Evolutionary conservation across 345 rosid genomes (phyloP).

Genomic region (Pugionium dolabratum): DNA sequence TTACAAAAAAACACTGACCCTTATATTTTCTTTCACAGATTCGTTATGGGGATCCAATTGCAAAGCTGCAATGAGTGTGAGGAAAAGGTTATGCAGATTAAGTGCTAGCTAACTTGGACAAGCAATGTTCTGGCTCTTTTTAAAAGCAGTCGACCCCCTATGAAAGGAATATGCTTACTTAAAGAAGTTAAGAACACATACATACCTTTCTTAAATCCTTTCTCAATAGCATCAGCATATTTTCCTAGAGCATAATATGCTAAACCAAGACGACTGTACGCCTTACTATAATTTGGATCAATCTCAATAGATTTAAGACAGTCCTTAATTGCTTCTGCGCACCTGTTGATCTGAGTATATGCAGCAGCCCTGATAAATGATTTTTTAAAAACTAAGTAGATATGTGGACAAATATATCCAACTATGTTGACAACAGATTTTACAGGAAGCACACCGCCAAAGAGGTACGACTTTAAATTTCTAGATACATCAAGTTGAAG

Average conservation of each 20-base stretch:
- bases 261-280: slow-evolving; percentile 86
- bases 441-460: slow-evolving; percentile 14
- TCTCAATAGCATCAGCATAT: slow-evolving; percentile 72
- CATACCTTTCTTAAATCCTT: slow-evolving; percentile 86
- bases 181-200: slow-evolving; percentile 2
- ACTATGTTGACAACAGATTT: slow-evolving; percentile 11
- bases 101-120: neutral
- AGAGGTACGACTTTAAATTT: neutral
- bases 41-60: slow-evolving; percentile 74
- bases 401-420: slow-evolving; percentile 10
- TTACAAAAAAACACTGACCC: slow-evolving; percentile 43
- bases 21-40: slow-evolving; percentile 72
- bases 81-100: slow-evolving; percentile 26
- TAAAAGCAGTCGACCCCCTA: slow-evolving; percentile 3
- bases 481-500: slow-evolving; percentile 4
- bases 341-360: slow-evolving; percentile 66
- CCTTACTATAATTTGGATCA: slow-evolving; percentile 79
- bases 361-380: slow-evolving; percentile 75
- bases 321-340: slow-evolving; percentile 68
- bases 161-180: slow-evolving; percentile 11
- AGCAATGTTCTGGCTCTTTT: slow-evolving; percentile 20
- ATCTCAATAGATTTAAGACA: slow-evolving; percentile 78
- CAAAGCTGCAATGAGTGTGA: slow-evolving; percentile 58
- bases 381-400: neutral
- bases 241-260: slow-evolving; percentile 80